These are phyloP conservation scores for Ophiostoma australiae DNA, from an alignment of 2,329 filamentous ascomycete genomes.

Conservation along the genomic window DNA sequence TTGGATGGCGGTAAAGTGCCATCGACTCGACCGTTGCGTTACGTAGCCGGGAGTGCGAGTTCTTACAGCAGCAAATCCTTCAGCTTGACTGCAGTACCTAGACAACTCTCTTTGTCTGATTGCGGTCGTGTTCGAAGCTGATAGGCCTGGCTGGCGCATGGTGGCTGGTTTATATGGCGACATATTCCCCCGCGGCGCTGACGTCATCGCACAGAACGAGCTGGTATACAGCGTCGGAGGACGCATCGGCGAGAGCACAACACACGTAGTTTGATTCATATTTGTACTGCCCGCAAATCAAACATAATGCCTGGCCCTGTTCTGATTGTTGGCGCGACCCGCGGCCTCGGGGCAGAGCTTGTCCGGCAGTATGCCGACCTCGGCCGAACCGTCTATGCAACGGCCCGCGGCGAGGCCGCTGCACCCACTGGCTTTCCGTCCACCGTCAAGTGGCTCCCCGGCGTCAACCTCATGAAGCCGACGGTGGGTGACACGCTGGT, in stretches of 20 bases:
- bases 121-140: neutral
- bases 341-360: neutral
- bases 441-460: neutral
- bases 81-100: too few relatives aligned
- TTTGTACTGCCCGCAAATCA: neutral
- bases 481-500: neutral
- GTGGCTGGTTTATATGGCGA: neutral
- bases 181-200: neutral
- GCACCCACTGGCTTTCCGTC: neutral
- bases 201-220: neutral
- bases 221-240: neutral
- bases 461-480: neutral
- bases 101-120: too few relatives aligned
- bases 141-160: neutral
- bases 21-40: too few relatives aligned
- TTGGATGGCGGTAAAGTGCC: too few relatives aligned
- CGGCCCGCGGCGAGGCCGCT: neutral
- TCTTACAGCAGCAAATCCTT: too few relatives aligned
- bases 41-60: too few relatives aligned
- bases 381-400: constrained; percentile 36
- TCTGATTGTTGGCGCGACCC: neutral
- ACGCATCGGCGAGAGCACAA: neutral
- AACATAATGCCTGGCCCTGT: neutral
- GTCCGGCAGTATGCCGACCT: neutral
- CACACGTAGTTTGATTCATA: neutral